Percentiles rank a stretch among this genome's conserved stretches.
Evolutionary conservation across 768 basidiomycete species (phyloP).

Genomic region (Floccularia luteovirens): DNA sequence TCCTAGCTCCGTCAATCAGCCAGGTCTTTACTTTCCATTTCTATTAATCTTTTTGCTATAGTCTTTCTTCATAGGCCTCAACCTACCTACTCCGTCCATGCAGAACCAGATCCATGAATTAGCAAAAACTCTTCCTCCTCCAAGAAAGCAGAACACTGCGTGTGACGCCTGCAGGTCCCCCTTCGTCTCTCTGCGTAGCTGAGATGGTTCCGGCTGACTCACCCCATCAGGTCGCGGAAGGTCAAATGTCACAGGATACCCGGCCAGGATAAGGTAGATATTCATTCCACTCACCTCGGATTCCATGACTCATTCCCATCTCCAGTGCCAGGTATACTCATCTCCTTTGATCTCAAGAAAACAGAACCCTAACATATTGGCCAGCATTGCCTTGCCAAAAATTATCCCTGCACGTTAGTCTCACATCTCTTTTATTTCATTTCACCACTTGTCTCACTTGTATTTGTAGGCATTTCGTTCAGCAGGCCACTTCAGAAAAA

Average conservation of each 20-base stretch:
- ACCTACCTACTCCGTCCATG: constrained; percentile 56
- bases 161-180: constrained; percentile 88
- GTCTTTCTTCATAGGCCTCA: constrained; percentile 36
- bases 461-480: constrained; percentile 58
- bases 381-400: constrained; percentile 82
- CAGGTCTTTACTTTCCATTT: constrained; percentile 21
- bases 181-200: constrained; percentile 1
- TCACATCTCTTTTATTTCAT: constrained; percentile 7
- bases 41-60: constrained; percentile 7
- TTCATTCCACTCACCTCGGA: constrained; percentile 1
- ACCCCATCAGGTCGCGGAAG: constrained; percentile 58
- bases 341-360: constrained; percentile 5
- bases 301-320: too few relatives aligned
- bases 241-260: constrained; percentile 83
- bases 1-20: constrained; percentile 17
- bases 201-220: not conserved
- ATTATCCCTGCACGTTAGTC: constrained; percentile 87
- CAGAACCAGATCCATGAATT: constrained; percentile 82
- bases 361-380: constrained; percentile 11
- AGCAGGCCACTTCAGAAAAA: constrained; percentile 81
- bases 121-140: constrained; percentile 74
- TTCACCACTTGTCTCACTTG: constrained; percentile 4
- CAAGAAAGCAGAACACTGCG: constrained; percentile 87
- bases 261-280: constrained; percentile 68
- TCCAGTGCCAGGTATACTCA: constrained; percentile 61